Evolutionary conservation across 2,329 filamentous ascomycete species (phyloP).

Genomic region (Alternaria angustiovoidea): DNA sequence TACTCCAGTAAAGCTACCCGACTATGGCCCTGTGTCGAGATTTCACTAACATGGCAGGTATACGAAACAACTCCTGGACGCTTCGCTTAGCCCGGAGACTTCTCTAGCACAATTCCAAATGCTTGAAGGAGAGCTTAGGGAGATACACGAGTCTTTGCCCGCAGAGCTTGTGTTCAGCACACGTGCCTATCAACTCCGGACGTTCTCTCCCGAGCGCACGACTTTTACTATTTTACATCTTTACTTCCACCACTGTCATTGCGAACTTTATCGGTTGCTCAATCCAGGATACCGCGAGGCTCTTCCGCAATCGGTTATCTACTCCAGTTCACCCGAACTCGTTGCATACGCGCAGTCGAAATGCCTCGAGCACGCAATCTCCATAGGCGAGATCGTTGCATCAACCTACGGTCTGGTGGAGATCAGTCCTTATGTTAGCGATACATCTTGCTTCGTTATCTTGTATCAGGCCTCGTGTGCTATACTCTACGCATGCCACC

Average conservation of each 20-base stretch:
- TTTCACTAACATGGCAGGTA: background rate
- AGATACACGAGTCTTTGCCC: conserved; percentile 10
- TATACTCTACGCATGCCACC: conserved; percentile 23
- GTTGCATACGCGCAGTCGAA: conserved; percentile 18
- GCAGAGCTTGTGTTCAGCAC: conserved; percentile 9
- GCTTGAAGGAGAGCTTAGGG: conserved; percentile 12
- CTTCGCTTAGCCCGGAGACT: conserved; percentile 9
- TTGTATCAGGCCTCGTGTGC: conserved; percentile 24
- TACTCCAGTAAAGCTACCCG: background rate
- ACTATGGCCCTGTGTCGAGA: background rate
- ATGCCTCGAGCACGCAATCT: conserved; percentile 15
- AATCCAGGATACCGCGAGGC: conserved; percentile 22
- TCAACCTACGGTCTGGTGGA: conserved; percentile 6
- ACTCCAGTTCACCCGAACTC: conserved; percentile 10
- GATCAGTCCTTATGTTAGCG: conserved; percentile 7
- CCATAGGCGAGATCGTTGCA: conserved; percentile 17
- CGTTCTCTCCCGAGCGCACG: conserved; percentile 18
- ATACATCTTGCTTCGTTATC: conserved; percentile 12
- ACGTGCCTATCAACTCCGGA: conserved; percentile 14
- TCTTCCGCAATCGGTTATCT: conserved; percentile 11
- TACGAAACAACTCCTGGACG: conserved; percentile 9
- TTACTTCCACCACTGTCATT: conserved; percentile 19
- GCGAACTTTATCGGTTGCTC: conserved; percentile 19
- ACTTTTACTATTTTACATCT: conserved; percentile 16
- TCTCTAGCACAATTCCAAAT: conserved; percentile 3